Base-by-base conservation (phyloP, 2,329 filamentous ascomycete species). In the Teratosphaeria viscida region DNA sequence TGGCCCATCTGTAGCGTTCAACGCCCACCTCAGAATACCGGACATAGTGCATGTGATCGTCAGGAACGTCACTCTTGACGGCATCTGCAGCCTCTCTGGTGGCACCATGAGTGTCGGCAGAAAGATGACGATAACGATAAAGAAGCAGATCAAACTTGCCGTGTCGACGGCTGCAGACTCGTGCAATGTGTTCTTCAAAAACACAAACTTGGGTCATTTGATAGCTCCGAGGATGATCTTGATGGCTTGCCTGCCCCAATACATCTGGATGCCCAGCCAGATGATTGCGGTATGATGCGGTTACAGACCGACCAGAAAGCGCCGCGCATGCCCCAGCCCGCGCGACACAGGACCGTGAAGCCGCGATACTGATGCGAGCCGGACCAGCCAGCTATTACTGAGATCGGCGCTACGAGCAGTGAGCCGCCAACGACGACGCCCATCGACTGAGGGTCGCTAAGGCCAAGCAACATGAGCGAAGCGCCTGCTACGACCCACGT, bases 321-420 rank as follows among this genome's bases (percentile, higher is more conserved):
- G 4, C 65, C 62, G 39, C 60, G 62, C 65, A 64, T 0, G 37
- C 63, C 64, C 65, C 65, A 66, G 12, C 59, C 61, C 11, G 62
- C 59, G 12, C 64, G 58, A 32, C 57, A 66, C 26, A 73, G 65
- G 16, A 74, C 70, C 1, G 71, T 73, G 60, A 73, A 73, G 1
- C 72, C 72, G 7, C 72, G 59, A 58, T 73, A 66, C 26, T 71
- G 65, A 60, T 73, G 70, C 14, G 65, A 68, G 4, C 71, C 72
- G 14, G 72, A 68, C 71, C 72, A 73, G 10, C 71, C 71, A 5
- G 71, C 71, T 2, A 72, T 59, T 27, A 74, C 69, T 4, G 71
- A 43, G 71, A 73, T 66, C 29, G 72, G 60, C 0, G 68, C 69
- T 8, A 68, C 68, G 3, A 73, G 70, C n/a, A 73, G 56, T 1